Evolutionary conservation across 495 filamentous ascomycete genomes (phyloP), one percentile per base, ranked within the genome.

Genomic region (Tuber borchii): DNA sequence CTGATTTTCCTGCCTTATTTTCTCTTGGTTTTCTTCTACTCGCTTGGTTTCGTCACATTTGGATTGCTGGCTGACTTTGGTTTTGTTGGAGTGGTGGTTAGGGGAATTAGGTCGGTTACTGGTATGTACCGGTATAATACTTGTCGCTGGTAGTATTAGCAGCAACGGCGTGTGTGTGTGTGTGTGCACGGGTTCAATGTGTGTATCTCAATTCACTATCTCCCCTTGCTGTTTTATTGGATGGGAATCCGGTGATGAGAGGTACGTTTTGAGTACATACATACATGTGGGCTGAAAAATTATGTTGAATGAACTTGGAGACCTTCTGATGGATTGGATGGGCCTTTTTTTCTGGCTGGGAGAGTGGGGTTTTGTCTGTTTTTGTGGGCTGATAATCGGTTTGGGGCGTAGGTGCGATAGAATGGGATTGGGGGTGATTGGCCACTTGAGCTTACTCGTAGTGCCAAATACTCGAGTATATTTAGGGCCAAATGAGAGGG

Each of bases 1-100:
- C 75, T 77, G 75, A 74, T 44, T 44, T 44, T 39, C 51, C 56
- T 17, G 43, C 75, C n/a, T 39, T 51, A 10, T 31, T 22, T 39
- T 10, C 56, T n/a, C 22, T n/a, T 43, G 0, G 0, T 12, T 9
- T 12, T 12, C 42, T 43, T 12, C 9, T 43, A 12, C 7, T 43
- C 42, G 10, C n/a, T 61, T 61, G 4, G 8, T 2, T 7, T n/a
- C 51, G n/a, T 14, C 26, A 10, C 10, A n/a, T 48, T 48, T 14
- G n/a, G 3, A 10, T 0, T 3, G 10, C 2, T n/a, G 51, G 51
- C 51, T 61, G 51, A 61, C 51, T n/a, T 22, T 46, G 12, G 45
- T 61, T 31, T 46, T 2, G 45, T 61, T 61, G 26, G 26, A 6
- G 26, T 31, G 9, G 9, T 26, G 8, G 10, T 31, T 31, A 26